These are phyloP conservation scores for Annona cherimola DNA, from an alignment of 164 flowering plant genomes.

Conservation along the genomic window DNA sequence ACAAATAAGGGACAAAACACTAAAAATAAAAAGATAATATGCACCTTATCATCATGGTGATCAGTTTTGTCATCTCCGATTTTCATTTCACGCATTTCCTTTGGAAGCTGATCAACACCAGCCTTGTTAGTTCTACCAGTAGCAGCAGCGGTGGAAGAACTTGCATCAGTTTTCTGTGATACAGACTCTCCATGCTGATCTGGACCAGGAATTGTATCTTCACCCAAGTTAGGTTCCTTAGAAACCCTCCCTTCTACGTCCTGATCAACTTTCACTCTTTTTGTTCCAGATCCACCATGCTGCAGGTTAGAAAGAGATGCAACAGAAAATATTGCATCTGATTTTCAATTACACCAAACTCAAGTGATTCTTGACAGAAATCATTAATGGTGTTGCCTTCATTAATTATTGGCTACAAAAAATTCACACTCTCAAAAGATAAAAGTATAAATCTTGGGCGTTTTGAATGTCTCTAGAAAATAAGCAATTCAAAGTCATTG, in stretches of 20 bases:
- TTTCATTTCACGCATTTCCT: slow-evolving; percentile 69
- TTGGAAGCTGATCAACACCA: slow-evolving; percentile 61
- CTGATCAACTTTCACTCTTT: slow-evolving; percentile 60
- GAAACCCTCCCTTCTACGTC: slow-evolving; percentile 34
- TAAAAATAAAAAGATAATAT: neutral
- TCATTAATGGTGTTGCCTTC: no score
- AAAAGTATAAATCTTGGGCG: neutral
- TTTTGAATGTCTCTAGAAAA: neutral
- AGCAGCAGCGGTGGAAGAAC: slow-evolving; percentile 36
- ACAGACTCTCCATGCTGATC: slow-evolving; percentile 46
- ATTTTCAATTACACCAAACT: no score
- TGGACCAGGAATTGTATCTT: slow-evolving; percentile 18
- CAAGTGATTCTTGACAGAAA: no score
- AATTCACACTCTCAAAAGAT: neutral
- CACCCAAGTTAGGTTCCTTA: slow-evolving; percentile 24
- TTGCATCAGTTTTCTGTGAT: slow-evolving; percentile 42
- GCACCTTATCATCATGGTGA: slow-evolving; percentile 52
- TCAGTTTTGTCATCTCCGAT: slow-evolving; percentile 55
- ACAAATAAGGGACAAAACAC: neutral
- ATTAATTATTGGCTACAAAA: no score
- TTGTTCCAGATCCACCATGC: slow-evolving; percentile 62
- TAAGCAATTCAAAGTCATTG: neutral
- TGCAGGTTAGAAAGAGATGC: slow-evolving; percentile 15
- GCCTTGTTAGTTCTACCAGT: slow-evolving; percentile 29
- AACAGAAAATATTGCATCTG: neutral